Evolutionary conservation across 78 protist species (phyloP), one percentile per base, ranked within the genome.

Genomic region (Protostelium mycophagum): DNA sequence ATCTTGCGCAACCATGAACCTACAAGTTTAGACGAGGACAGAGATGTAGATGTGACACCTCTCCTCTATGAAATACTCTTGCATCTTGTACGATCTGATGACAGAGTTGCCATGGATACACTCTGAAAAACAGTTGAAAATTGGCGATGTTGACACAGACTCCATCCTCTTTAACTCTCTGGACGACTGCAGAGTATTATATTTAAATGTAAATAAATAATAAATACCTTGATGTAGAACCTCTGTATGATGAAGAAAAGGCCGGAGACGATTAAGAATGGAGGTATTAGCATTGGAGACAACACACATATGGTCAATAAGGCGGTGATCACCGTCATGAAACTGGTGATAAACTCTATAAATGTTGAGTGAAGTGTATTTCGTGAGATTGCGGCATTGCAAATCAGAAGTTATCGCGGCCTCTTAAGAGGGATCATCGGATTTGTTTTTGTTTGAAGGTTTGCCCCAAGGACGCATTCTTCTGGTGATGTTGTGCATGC

Each of bases 171-270:
- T 37, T 1, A 88, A 0, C 84, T 88, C 90, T 28, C 90, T 1
- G 0, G 37, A 34, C 25, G 96, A 91, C 34, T 35, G 87, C 51
- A 90, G 88, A 36, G 5, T 16, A 16, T 51, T 16, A n/a, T n/a
- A 51, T 5, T 51, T 5, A 51, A 51, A 51, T 51, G 5, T 51
- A 5, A 5, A 51, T 51, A 5, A 51, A 16, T 51, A 25, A 25
- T 51, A n/a, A 5, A 5, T 16, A 51, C 87, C 35, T 85, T 36
- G 63, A 86, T 85, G 92, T 92, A 99, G 86, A 83, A 95, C 34
- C 36, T 28, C 86, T 97, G 97, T 51, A 98, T 83, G n/a, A 9
- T 1, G 88, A 16, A 85, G 93, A 96, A 98, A 28, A 95, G 51
- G 73, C 5, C 16, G 73, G 73, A 51, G 16, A 51, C 73, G 5